Conservation (phyloP, 352 stramenopile species). For the Paralagenidium karlingii region DNA sequence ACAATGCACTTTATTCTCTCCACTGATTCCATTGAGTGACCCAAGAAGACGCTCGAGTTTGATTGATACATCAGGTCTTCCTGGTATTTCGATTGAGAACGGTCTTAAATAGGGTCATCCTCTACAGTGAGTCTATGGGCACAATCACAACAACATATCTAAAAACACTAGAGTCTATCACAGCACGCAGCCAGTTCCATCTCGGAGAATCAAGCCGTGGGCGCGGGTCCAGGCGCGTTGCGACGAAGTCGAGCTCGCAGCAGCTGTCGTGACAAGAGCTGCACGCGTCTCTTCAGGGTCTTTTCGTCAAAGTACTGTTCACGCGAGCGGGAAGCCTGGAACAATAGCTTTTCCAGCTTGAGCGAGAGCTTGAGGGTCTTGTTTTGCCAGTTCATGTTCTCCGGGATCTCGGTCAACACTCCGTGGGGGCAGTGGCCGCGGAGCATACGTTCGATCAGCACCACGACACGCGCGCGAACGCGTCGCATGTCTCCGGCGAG, state of each 20-base stretch:
- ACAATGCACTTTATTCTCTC: too few relatives aligned
- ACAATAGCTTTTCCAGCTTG: conserved; percentile 57
- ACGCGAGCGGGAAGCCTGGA: conserved; percentile 29
- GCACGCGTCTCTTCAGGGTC: conserved; percentile 31
- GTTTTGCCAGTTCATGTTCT: conserved; percentile 45
- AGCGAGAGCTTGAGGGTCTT: conserved; percentile 43
- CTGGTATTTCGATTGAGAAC: too few relatives aligned
- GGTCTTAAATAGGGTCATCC: too few relatives aligned
- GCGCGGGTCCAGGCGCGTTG: too few relatives aligned
- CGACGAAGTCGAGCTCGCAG: conserved; percentile 45
- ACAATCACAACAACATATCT: too few relatives aligned
- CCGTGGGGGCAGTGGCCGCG: conserved; percentile 36
- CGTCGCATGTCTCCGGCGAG: conserved; percentile 11
- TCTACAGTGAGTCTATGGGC: too few relatives aligned
- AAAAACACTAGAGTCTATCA: too few relatives aligned
- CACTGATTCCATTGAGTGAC: too few relatives aligned
- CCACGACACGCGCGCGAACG: conserved; percentile 22
- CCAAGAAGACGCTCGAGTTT: too few relatives aligned
- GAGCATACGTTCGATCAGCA: conserved; percentile 45
- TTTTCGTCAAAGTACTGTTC: conserved; percentile 42
- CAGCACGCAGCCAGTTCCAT: too few relatives aligned
- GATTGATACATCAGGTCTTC: too few relatives aligned
- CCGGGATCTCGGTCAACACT: conserved; percentile 39
- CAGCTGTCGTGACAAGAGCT: conserved; percentile 36
- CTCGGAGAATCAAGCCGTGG: too few relatives aligned